phyloP scores from a whole-genome alignment of 495 filamentous ascomycete genomes.

The Cercophora scortea region DNA sequence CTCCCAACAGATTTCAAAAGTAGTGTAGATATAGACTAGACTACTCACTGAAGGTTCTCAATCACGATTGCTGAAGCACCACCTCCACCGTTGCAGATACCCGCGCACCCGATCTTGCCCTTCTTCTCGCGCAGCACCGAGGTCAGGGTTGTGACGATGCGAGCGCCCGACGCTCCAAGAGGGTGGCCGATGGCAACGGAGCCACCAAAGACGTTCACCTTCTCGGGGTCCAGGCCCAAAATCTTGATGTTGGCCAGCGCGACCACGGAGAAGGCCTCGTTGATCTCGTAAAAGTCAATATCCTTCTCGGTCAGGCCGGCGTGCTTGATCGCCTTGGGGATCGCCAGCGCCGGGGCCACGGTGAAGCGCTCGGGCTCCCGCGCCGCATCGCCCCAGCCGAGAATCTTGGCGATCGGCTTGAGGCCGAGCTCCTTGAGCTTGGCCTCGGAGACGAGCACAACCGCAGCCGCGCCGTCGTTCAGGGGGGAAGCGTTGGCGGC shows the following conservation, averaged over 20 bases:
- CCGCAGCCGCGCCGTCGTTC: slow-evolving; percentile 84
- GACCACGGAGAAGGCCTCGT: slow-evolving; percentile 97
- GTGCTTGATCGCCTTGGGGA: slow-evolving; percentile 93
- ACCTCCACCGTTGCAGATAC: slow-evolving; percentile 97
- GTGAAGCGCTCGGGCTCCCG: slow-evolving; percentile 91
- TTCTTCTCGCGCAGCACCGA: slow-evolving; percentile 84
- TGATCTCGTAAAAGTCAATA: slow-evolving; percentile 95
- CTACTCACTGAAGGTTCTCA: slow-evolving; percentile 53
- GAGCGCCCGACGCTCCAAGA: slow-evolving; percentile 84
- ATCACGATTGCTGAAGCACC: slow-evolving; percentile 88
- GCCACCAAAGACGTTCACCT: slow-evolving; percentile 93
- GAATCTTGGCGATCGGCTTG: slow-evolving; percentile 88
- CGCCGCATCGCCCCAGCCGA: slow-evolving; percentile 92
- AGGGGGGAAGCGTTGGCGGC: slow-evolving; percentile 96
- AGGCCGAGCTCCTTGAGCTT: slow-evolving; percentile 82
- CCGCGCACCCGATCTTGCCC: slow-evolving; percentile 86
- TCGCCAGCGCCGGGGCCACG: slow-evolving; percentile 86
- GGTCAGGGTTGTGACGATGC: slow-evolving; percentile 85
- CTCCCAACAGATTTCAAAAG: not conserved
- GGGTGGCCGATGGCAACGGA: slow-evolving; percentile 95
- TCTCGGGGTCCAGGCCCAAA: slow-evolving; percentile 66
- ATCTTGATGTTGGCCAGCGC: slow-evolving; percentile 93
- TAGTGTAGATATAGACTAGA: not conserved
- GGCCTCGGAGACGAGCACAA: slow-evolving; percentile 84
- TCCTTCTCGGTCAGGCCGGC: slow-evolving; percentile 65